Percentiles rank a stretch among this genome's conserved stretches.
Conservation (phyloP, 805 yeast genomes). For the Metschnikowia henanensis region DNA sequence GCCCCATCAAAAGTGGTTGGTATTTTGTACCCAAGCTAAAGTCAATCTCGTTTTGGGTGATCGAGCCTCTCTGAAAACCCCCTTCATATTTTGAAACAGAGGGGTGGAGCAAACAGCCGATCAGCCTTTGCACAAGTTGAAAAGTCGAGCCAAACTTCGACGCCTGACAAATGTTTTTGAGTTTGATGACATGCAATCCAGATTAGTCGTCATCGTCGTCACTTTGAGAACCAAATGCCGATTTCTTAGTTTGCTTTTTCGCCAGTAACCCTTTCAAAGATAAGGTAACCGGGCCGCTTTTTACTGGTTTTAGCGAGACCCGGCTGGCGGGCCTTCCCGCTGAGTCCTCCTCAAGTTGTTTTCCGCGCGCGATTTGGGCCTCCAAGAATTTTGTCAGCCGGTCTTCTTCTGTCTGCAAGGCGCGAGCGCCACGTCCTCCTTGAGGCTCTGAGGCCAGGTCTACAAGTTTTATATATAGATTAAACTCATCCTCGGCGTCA, state of each 20-base stretch:
- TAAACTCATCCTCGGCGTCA: conserved; percentile 37
- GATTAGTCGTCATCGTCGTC: background rate
- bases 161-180: no score
- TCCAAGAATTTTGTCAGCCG: conserved; percentile 14
- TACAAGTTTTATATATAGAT: conserved; percentile 31
- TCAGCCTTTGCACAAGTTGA: no score
- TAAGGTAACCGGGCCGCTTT: conserved; percentile 9
- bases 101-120: no score
- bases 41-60: no score
- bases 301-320: background rate
- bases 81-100: no score
- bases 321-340: background rate
- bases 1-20: no score
- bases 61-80: no score
- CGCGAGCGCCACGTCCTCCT: background rate
- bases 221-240: background rate
- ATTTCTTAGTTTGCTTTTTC: background rate
- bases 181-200: no score
- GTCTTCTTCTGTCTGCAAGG: conserved; percentile 18
- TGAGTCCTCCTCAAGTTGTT: conserved; percentile 1
- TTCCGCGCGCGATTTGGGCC: conserved; percentile 17
- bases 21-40: no score
- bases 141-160: no score
- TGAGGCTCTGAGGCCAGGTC: conserved; percentile 3
- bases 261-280: conserved; percentile 1